Percentiles rank a stretch among this genome's conserved stretches.
Evolutionary conservation across 768 basidiomycete species (phyloP).

Genomic region (Tricholoma sp.): DNA sequence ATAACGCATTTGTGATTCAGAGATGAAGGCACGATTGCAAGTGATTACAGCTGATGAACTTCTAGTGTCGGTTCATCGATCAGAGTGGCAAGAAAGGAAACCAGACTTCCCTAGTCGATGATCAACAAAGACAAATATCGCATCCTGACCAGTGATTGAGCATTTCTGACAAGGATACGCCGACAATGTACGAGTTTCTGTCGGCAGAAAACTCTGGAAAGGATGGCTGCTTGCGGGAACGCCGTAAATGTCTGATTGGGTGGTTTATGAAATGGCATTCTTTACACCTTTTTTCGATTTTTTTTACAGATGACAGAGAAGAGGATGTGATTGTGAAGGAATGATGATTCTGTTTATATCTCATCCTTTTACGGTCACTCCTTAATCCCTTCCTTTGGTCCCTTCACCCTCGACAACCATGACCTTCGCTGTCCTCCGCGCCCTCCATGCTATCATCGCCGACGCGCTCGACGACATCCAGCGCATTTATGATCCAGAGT

Average conservation of each 20-base stretch:
- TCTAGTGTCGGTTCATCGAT: background rate
- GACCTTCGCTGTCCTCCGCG: conserved; percentile 61
- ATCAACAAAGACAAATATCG: background rate
- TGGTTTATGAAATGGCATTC: background rate
- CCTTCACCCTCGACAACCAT: conserved; percentile 20
- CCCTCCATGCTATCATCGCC: conserved; percentile 61
- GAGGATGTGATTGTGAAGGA: conserved; percentile 10
- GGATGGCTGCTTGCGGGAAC: background rate
- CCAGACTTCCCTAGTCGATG: background rate
- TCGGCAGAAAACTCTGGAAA: background rate
- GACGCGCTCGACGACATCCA: conserved; percentile 68
- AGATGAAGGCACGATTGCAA: conserved; percentile 1
- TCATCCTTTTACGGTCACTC: background rate
- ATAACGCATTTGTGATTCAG: background rate
- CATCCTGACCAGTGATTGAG: background rate
- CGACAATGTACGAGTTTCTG: background rate
- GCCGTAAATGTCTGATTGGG: background rate
- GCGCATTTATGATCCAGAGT: conserved; percentile 40
- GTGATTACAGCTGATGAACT: background rate
- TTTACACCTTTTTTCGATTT: conserved; percentile 5
- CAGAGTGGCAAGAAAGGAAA: background rate
- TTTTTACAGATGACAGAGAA: conserved; percentile 15
- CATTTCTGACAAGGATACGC: background rate
- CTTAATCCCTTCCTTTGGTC: background rate
- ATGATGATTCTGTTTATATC: conserved; percentile 5